Conservation (phyloP, 1,284 basidiomycete species). For the Trichosporon coremiiforme region DNA sequence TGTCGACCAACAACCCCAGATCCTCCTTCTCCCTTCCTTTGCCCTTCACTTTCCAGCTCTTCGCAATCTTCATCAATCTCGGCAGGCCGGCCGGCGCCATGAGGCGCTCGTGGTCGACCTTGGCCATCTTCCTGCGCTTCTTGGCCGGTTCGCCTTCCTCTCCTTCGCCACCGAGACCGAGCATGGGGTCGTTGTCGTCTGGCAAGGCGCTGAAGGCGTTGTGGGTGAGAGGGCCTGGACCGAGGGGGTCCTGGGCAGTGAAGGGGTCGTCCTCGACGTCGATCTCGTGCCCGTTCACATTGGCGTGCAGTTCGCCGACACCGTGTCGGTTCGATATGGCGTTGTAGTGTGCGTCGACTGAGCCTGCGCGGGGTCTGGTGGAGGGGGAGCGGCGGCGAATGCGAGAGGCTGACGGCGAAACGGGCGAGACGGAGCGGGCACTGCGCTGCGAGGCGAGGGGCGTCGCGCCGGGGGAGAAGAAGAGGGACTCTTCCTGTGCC, state of each 20-base stretch:
- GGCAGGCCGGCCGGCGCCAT: slow-evolving; percentile 74
- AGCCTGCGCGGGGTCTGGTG: background rate
- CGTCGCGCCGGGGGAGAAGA: slow-evolving; percentile 40
- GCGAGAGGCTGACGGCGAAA: background rate
- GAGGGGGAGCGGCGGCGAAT: background rate
- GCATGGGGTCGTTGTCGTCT: slow-evolving; percentile 15
- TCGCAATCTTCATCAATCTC: slow-evolving; percentile 69
- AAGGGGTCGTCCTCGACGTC: slow-evolving; percentile 24
- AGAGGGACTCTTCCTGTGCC: slow-evolving; percentile 29
- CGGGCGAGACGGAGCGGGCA: slow-evolving; percentile 15
- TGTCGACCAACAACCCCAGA: slow-evolving; percentile 71
- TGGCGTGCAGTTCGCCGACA: background rate
- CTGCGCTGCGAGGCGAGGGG: background rate
- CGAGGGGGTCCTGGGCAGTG: slow-evolving; percentile 25
- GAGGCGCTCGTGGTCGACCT: slow-evolving; percentile 71
- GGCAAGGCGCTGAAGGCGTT: background rate
- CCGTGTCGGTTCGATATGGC: background rate
- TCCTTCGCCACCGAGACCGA: slow-evolving; percentile 11
- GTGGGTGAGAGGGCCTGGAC: background rate
- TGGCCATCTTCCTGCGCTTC: slow-evolving; percentile 62
- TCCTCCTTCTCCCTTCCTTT: slow-evolving; percentile 87
- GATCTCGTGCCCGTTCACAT: slow-evolving; percentile 7
- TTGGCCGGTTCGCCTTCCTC: slow-evolving; percentile 47
- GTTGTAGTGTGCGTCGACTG: slow-evolving; percentile 4
- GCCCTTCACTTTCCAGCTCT: slow-evolving; percentile 74